Evolutionary conservation across 805 yeast genomes (phyloP).

Genomic region (Vanderwaltozyma verrucispora): DNA sequence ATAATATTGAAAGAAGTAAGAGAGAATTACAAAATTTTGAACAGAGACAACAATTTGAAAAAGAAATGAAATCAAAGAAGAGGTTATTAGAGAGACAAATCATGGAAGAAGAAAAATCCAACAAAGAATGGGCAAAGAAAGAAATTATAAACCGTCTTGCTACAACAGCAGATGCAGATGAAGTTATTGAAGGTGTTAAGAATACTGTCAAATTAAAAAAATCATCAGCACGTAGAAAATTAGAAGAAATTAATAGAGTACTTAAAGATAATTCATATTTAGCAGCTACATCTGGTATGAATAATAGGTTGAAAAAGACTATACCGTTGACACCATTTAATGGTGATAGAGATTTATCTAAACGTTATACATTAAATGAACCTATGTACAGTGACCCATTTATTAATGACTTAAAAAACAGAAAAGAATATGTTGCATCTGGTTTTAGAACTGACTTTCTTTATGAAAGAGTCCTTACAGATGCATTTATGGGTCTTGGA

Average conservation of each 20-base stretch:
- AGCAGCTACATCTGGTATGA: slow-evolving; percentile 11
- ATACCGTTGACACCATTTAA: slow-evolving; percentile 89
- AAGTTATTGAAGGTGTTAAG: slow-evolving; percentile 42
- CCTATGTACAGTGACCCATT: slow-evolving; percentile 52
- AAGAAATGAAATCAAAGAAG: slow-evolving; percentile 45
- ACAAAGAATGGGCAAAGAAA: slow-evolving; percentile 44
- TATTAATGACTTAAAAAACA: slow-evolving; percentile 40
- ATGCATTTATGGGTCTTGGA: slow-evolving; percentile 84
- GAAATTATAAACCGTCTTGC: slow-evolving; percentile 47
- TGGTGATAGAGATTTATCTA: slow-evolving; percentile 64
- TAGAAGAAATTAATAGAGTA: slow-evolving; percentile 32
- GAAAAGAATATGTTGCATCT: slow-evolving; percentile 66
- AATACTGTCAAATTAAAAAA: slow-evolving; percentile 46
- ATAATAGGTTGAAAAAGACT: slow-evolving; percentile 23
- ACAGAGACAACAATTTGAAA: slow-evolving; percentile 57
- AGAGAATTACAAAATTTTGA: slow-evolving; percentile 60
- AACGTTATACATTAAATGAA: slow-evolving; percentile 38
- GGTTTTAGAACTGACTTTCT: slow-evolving; percentile 71
- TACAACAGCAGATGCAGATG: slow-evolving; percentile 28
- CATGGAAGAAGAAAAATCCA: slow-evolving; percentile 45
- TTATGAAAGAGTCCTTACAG: slow-evolving; percentile 67
- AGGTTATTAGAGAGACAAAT: slow-evolving; percentile 51
- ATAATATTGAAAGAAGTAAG: slow-evolving; percentile 62
- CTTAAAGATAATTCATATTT: slow-evolving; percentile 29
- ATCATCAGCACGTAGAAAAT: slow-evolving; percentile 50